Evolutionary conservation across 2,329 filamentous ascomycete species (phyloP).

Genomic region (Neoarthrinium moseri): DNA sequence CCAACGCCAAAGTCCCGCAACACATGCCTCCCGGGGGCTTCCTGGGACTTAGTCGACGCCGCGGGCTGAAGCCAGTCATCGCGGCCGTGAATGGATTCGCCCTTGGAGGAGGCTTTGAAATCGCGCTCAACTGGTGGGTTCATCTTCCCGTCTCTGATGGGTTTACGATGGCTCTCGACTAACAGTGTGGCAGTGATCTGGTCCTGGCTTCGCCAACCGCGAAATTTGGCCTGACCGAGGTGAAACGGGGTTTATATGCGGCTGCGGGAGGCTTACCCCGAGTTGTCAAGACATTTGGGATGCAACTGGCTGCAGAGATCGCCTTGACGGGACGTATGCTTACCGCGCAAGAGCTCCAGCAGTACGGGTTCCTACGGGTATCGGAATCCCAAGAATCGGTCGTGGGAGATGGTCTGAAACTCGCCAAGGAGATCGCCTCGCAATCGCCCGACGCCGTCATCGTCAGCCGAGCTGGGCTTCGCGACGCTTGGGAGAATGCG

Average conservation of each 20-base stretch:
- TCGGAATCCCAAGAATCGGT: constrained; percentile 29
- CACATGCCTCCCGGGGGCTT: constrained; percentile 45
- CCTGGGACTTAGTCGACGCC: constrained; percentile 52
- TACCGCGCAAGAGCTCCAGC: constrained; percentile 40
- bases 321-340: constrained; percentile 45
- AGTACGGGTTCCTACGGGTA: constrained; percentile 40
- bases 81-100: constrained; percentile 59
- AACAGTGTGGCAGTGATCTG: constrained; percentile 37
- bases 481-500: constrained; percentile 37
- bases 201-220: constrained; percentile 51
- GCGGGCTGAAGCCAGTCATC: constrained; percentile 60
- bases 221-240: constrained; percentile 52
- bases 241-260: constrained; percentile 51
- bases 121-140: constrained; percentile 50
- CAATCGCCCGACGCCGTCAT: constrained; percentile 36
- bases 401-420: constrained; percentile 32
- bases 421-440: constrained; percentile 32
- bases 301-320: constrained; percentile 48
- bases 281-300: constrained; percentile 44
- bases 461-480: constrained; percentile 36
- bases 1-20: constrained; percentile 16
- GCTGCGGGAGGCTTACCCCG: constrained; percentile 51
- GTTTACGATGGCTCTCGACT: neutral
- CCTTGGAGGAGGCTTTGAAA: constrained; percentile 57
- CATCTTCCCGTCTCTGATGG: neutral